These are phyloP conservation scores for Fusarium sp. DNA, from an alignment of 2,329 filamentous ascomycete species.

Conservation along the genomic window DNA sequence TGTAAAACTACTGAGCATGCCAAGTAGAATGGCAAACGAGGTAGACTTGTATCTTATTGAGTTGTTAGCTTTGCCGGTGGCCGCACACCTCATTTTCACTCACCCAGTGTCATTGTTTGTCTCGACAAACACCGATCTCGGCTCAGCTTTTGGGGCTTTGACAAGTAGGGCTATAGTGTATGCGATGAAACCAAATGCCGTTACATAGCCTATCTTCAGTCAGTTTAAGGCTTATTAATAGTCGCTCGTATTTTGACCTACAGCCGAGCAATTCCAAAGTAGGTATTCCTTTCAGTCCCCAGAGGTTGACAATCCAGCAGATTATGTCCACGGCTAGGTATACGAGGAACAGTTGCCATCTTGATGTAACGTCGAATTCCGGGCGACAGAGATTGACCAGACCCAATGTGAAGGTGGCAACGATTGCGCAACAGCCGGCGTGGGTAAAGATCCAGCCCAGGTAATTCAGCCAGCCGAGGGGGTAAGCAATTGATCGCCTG, in stretches of 20 bases:
- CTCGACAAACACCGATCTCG: not conserved
- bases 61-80: not conserved
- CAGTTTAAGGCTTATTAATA: no score
- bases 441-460: conserved; percentile 17
- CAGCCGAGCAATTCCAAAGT: conserved; percentile 9
- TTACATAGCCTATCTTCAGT: not conserved
- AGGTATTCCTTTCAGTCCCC: not conserved
- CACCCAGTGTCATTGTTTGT: conserved; percentile 1
- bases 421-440: conserved; percentile 3
- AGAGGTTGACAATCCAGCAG: conserved; percentile 8
- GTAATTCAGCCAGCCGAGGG: conserved; percentile 15
- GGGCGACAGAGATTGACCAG: conserved; percentile 12
- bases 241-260: not conserved
- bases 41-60: not conserved
- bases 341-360: conserved; percentile 13
- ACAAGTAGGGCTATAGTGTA: conserved; percentile 5
- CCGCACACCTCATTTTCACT: not conserved
- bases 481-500: conserved; percentile 4
- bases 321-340: not conserved
- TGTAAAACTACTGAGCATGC: not conserved
- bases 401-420: not conserved
- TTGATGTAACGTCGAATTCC: not conserved
- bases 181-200: conserved; percentile 10
- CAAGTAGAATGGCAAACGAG: not conserved
- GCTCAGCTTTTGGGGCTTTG: not conserved